Percentiles rank a stretch among this genome's conserved stretches.
phyloP scores from a whole-genome alignment of 1,284 basidiomycete genomes.

The Cryptococcus sp. region DNA sequence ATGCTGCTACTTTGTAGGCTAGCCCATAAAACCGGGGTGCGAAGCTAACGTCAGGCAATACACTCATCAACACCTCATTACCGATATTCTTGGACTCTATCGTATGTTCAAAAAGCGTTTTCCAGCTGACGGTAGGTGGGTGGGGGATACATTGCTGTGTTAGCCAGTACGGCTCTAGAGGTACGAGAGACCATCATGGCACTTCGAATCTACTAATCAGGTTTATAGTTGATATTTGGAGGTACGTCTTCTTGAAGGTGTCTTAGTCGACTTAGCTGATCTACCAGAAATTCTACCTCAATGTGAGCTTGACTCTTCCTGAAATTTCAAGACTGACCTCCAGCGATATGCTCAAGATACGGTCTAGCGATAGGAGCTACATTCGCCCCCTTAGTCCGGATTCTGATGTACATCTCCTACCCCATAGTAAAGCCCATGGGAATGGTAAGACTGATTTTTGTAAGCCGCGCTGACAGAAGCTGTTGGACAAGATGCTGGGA shows the following conservation, averaged over 20 bases:
- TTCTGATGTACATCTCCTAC: slow-evolving; percentile 48
- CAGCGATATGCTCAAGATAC: slow-evolving; percentile 52
- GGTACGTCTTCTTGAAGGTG: slow-evolving; percentile 9
- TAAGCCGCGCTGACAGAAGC: slow-evolving; percentile 38
- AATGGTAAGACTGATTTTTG: slow-evolving; percentile 32
- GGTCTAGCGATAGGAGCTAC: slow-evolving; percentile 52
- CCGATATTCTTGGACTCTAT: slow-evolving; percentile 50
- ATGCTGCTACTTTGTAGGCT: slow-evolving; percentile 46
- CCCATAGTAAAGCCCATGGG: slow-evolving; percentile 50
- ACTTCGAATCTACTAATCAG: too few relatives aligned
- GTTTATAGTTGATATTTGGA: slow-evolving; percentile 31
- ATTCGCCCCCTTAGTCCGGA: slow-evolving; percentile 50
- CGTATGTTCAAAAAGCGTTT: slow-evolving; percentile 18
- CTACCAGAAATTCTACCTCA: slow-evolving; percentile 39
- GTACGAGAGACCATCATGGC: slow-evolving; percentile 12
- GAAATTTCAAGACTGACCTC: slow-evolving; percentile 19
- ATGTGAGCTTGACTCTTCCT: slow-evolving; percentile 41
- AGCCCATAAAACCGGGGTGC: neutral
- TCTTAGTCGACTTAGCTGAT: neutral
- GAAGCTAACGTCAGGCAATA: slow-evolving; percentile 40
- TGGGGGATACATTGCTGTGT: slow-evolving; percentile 41
- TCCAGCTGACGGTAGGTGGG: slow-evolving; percentile 28
- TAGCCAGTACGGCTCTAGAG: slow-evolving; percentile 32
- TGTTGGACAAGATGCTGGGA: slow-evolving; percentile 51
- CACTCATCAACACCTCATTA: slow-evolving; percentile 52